Evolutionary conservation across 192 early-diverging fungal genomes (phyloP), one percentile per base, ranked within the genome.

Genomic region (Coemansia sp.): DNA sequence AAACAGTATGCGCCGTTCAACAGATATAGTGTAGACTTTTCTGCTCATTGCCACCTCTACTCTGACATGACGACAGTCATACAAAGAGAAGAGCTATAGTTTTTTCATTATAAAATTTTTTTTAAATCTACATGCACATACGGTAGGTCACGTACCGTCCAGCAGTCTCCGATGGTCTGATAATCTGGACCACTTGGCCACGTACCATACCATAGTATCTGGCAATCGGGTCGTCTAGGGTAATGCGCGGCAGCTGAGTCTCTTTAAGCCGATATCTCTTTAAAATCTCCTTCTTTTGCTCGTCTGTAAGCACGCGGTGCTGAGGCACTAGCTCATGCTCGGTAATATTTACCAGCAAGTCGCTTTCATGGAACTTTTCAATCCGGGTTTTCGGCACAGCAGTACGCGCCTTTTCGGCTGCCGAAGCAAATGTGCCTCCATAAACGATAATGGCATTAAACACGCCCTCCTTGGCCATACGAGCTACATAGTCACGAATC

Each of bases 141-240:
- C 96, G 86, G 79, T 98, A 98, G 57, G 93, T 97, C 44, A 97
- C 87, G 59, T 99, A 97, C 43, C 94, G 90, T 48, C 96, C 96
- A 50, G 93, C 93, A 14, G 96, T 99, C 77, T 99, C 96, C 62
- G 86, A 89, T 18, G 91, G 85, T 49, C 96, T 78, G 61, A 93
- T 91, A 46, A 99, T 99, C 75, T 92, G 92, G 26, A 97, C 93
- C 11, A 99, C 86, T 76, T 90, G 87, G 32, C 87, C 89, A 45
- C 87, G 82, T 36, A 84, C 82, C 75, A 99, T 80, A 8, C 96
- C 96, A 60, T 95, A 99, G 82, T 95, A 99, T 64, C 90, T 83
- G 60, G 96, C 94, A 16, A 99, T 85, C 0, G 96, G 93, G 60
- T 99, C 96, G 30, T 81, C 85, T 23, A 69, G 76, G 52, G 84